These are phyloP conservation scores for Trypanosomatidae sp. DNA, from an alignment of 208 protist genomes.

Conservation along the genomic window DNA sequence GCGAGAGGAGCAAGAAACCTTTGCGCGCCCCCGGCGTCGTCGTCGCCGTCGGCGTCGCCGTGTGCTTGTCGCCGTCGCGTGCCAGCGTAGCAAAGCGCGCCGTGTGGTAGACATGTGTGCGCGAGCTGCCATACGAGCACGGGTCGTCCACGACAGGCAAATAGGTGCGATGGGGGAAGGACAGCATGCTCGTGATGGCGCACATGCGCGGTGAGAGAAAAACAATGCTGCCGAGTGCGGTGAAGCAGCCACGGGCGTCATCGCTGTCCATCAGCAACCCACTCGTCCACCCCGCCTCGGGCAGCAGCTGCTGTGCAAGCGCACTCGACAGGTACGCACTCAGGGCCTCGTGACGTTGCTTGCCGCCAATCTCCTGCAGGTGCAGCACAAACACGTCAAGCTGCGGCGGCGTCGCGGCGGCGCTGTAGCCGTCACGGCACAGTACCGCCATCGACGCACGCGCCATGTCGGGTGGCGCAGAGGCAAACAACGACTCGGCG, in stretches of 20 bases:
- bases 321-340: conserved; percentile 30
- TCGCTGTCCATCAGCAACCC: conserved; percentile 53
- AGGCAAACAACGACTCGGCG: not conserved
- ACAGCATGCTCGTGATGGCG: conserved; percentile 58
- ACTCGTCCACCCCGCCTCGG: conserved; percentile 61
- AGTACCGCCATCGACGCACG: not conserved
- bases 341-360: conserved; percentile 30
- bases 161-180: conserved; percentile 65
- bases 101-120: conserved; percentile 29
- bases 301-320: conserved; percentile 19
- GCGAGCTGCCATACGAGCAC: conserved; percentile 43
- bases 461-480: not conserved
- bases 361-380: conserved; percentile 77
- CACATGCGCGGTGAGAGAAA: conserved; percentile 63
- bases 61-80: too few relatives aligned
- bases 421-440: too few relatives aligned
- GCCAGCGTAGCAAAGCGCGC: conserved; percentile 45
- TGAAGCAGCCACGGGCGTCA: conserved; percentile 18
- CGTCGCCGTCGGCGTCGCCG: too few relatives aligned
- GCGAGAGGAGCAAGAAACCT: conserved; percentile 53
- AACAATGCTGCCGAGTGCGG: conserved; percentile 47
- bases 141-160: conserved; percentile 63
- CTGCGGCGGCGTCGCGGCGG: conserved; percentile 17
- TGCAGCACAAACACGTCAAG: conserved; percentile 76
- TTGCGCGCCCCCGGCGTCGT: conserved; percentile 47